A percentile compares a stretch with the other conserved stretches of the same genome.
phyloP scores from a whole-genome alignment of 176 grass and related monocot genomes.

The Musa schizocarpa region DNA sequence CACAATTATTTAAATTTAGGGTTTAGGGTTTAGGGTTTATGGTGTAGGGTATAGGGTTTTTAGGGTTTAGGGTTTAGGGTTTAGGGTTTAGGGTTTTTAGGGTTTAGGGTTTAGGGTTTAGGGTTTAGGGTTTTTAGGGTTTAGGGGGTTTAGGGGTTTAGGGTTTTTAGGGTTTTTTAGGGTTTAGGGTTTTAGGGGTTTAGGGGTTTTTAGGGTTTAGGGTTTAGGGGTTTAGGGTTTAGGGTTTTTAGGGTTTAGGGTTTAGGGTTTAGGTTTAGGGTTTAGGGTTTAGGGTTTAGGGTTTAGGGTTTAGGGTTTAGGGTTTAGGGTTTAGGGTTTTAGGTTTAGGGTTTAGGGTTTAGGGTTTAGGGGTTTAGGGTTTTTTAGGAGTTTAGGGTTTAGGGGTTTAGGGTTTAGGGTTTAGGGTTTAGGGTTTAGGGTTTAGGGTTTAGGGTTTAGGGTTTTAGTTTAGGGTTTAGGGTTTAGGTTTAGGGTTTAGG shows the following conservation, averaged over 20 bases:
- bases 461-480: too few species aligned
- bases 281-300: conserved; percentile 15
- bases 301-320: not conserved
- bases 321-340: conserved; percentile 19
- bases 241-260: conserved; percentile 20
- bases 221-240: conserved; percentile 13
- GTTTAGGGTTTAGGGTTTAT: conserved; percentile 21
- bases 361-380: conserved; percentile 16
- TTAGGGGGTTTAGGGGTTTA: conserved; percentile 25
- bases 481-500: too few species aligned
- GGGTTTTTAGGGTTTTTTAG: too few species aligned
- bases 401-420: conserved; percentile 23
- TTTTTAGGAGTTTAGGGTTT: conserved; percentile 32
- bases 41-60: conserved; percentile 25
- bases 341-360: conserved; percentile 15
- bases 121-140: conserved; percentile 19
- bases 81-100: conserved; percentile 22
- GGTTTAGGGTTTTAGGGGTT: conserved; percentile 17
- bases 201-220: conserved; percentile 20
- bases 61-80: conserved; percentile 23
- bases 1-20: too few species aligned
- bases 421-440: conserved; percentile 14
- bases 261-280: conserved; percentile 22
- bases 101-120: conserved; percentile 19
- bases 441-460: too few species aligned